A percentile compares a stretch with the other conserved stretches of the same genome.
Conservation (phyloP, 2,329 filamentous ascomycete genomes). For the Claviceps sp. region DNA sequence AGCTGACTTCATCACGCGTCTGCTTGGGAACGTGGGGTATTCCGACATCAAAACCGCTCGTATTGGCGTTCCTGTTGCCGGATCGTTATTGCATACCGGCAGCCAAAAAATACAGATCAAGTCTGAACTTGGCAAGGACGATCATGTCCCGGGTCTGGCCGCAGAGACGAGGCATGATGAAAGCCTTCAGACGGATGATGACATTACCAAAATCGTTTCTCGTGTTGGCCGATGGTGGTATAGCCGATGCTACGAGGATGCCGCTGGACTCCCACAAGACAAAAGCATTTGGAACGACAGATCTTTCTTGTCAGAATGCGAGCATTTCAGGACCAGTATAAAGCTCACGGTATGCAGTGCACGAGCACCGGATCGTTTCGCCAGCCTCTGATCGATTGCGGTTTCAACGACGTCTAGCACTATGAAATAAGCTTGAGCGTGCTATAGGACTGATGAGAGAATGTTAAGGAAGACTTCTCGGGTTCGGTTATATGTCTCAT, state of each 20-base stretch:
- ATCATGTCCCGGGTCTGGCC: conserved; percentile 43
- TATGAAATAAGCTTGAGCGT: not conserved
- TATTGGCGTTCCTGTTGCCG: conserved; percentile 63
- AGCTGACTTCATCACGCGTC: conserved; percentile 47
- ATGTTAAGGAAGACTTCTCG: not conserved
- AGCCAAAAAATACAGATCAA: conserved; percentile 9
- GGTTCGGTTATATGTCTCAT: not conserved
- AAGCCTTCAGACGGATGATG: conserved; percentile 60
- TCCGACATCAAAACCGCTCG: conserved; percentile 60
- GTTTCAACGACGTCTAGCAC: not conserved
- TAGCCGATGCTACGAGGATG: conserved; percentile 74
- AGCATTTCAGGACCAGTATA: conserved; percentile 74
- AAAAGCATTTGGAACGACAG: conserved; percentile 67
- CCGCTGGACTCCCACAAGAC: conserved; percentile 32
- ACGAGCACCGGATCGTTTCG: conserved; percentile 54
- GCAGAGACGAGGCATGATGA: conserved; percentile 58
- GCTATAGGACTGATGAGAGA: not conserved
- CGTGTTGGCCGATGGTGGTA: conserved; percentile 96
- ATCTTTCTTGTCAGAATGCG: conserved; percentile 67
- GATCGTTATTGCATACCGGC: conserved; percentile 25
- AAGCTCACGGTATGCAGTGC: conserved; percentile 87
- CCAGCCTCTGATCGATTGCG: conserved; percentile 28
- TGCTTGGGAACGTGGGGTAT: conserved; percentile 58
- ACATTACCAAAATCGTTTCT: conserved; percentile 84
- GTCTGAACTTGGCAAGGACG: conserved; percentile 15